A percentile compares a stretch with the other conserved stretches of the same genome.
Conservation (phyloP, 2,329 filamentous ascomycete species). For the Talaromyces sp. region DNA sequence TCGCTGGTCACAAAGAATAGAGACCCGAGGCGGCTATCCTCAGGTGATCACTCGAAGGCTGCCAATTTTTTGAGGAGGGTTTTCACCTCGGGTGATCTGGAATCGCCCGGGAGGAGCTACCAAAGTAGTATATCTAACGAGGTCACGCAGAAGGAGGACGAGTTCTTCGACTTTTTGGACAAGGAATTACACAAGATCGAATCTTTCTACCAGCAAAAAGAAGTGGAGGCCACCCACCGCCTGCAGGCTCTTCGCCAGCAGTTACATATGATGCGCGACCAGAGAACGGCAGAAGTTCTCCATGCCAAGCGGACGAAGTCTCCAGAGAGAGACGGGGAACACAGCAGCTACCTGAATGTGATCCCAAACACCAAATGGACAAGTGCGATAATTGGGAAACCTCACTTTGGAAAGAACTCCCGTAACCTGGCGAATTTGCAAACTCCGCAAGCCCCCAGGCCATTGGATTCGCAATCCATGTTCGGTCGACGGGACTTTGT, state of each 20-base stretch:
- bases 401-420: conserved; percentile 52
- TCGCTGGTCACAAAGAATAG: conserved; percentile 1
- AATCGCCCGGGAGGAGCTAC: conserved; percentile 42
- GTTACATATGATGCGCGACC: conserved; percentile 86
- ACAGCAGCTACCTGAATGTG: conserved; percentile 20
- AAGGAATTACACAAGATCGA: conserved; percentile 87
- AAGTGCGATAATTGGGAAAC: conserved; percentile 39
- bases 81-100: conserved; percentile 31
- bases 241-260: conserved; percentile 71
- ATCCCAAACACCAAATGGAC: conserved; percentile 27
- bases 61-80: conserved; percentile 34
- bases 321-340: conserved; percentile 17
- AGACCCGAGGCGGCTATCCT: not conserved
- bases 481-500: conserved; percentile 46
- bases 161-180: conserved; percentile 84
- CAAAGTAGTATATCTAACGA: conserved; percentile 56
- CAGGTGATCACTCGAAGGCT: conserved; percentile 13
- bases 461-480: conserved; percentile 23
- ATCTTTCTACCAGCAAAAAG: conserved; percentile 79
- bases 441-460: conserved; percentile 34
- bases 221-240: conserved; percentile 73
- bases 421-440: conserved; percentile 43
- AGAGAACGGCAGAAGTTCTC: conserved; percentile 67
- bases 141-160: conserved; percentile 67
- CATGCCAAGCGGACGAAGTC: conserved; percentile 29